Percentiles rank a stretch among this genome's conserved stretches.
These are phyloP conservation scores for Panicum hallii DNA, from an alignment of 202 grass and related monocot genomes.

Conservation along the genomic window DNA sequence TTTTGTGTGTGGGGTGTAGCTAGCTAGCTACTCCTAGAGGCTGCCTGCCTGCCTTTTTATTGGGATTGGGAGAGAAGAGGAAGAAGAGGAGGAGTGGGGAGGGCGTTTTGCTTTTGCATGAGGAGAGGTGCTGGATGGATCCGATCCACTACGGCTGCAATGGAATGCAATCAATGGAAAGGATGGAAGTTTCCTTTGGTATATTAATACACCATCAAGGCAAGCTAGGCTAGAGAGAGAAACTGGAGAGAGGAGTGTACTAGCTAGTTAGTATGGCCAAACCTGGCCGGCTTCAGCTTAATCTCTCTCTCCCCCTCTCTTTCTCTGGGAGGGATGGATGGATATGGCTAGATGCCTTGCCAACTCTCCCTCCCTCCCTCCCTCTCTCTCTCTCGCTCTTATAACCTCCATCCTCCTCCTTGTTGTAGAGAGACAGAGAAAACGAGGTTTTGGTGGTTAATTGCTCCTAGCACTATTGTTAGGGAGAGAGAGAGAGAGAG, in stretches of 20 bases:
- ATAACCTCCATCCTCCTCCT: constrained; percentile 19
- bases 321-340: constrained; percentile 29
- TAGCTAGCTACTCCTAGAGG: not conserved
- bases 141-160: not conserved
- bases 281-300: constrained; percentile 27
- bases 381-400: not conserved
- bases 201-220: constrained; percentile 47
- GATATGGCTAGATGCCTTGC: constrained; percentile 32
- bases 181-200: constrained; percentile 53
- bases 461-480: constrained; percentile 57
- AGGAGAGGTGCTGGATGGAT: not conserved
- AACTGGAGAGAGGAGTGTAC: no score
- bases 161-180: constrained; percentile 9
- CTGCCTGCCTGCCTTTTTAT: constrained; percentile 39
- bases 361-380: constrained; percentile 25
- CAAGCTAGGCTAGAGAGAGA: constrained; percentile 12
- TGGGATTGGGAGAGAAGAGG: not conserved
- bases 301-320: not conserved
- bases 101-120: constrained; percentile 44
- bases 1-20: not conserved
- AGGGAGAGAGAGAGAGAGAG: not conserved
- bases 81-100: not conserved
- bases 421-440: constrained; percentile 47
- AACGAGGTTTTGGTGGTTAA: constrained; percentile 36
- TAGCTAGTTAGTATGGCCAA: no score